A percentile compares a stretch with the other conserved stretches of the same genome.
Evolutionary conservation across 2,329 filamentous ascomycete species (phyloP).

Genomic region (Cercospora canescens): DNA sequence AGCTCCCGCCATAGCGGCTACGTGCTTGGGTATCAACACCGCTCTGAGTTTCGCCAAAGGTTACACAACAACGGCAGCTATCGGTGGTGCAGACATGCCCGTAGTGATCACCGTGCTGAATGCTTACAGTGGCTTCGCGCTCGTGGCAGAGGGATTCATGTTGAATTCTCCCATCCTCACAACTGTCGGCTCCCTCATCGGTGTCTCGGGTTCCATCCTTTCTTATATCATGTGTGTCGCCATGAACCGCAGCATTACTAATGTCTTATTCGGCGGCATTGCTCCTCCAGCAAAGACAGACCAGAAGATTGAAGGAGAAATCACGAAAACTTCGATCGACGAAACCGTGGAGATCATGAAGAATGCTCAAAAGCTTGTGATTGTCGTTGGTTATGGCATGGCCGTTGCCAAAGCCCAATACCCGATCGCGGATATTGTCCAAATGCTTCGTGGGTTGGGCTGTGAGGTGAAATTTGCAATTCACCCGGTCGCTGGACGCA

Average conservation of each 20-base stretch:
- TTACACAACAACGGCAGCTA: constrained; percentile 82
- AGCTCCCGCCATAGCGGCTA: constrained; percentile 74
- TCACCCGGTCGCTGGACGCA: constrained; percentile 84
- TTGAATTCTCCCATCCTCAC: constrained; percentile 82
- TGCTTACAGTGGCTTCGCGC: constrained; percentile 85
- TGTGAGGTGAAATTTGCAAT: constrained; percentile 75
- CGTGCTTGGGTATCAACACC: constrained; percentile 74
- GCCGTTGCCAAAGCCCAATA: constrained; percentile 93
- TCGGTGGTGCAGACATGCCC: constrained; percentile 92
- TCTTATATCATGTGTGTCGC: constrained; percentile 86
- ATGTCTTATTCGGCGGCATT: constrained; percentile 85
- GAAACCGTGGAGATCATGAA: constrained; percentile 75
- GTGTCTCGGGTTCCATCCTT: constrained; percentile 83
- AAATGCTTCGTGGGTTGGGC: constrained; percentile 70
- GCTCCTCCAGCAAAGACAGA: constrained; percentile 62
- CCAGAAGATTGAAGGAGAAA: constrained; percentile 75
- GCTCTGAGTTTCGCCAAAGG: constrained; percentile 80
- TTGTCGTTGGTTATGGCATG: constrained; percentile 92
- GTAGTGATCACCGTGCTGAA: constrained; percentile 90
- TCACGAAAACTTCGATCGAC: constrained; percentile 76
- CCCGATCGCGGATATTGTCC: constrained; percentile 79
- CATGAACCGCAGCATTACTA: constrained; percentile 89
- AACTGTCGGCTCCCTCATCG: constrained; percentile 82
- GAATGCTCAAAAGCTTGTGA: constrained; percentile 81
- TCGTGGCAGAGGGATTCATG: constrained; percentile 92